Evolutionary conservation across 495 filamentous ascomycete genomes (phyloP).

Genomic region (Penicillium bovifimosum): DNA sequence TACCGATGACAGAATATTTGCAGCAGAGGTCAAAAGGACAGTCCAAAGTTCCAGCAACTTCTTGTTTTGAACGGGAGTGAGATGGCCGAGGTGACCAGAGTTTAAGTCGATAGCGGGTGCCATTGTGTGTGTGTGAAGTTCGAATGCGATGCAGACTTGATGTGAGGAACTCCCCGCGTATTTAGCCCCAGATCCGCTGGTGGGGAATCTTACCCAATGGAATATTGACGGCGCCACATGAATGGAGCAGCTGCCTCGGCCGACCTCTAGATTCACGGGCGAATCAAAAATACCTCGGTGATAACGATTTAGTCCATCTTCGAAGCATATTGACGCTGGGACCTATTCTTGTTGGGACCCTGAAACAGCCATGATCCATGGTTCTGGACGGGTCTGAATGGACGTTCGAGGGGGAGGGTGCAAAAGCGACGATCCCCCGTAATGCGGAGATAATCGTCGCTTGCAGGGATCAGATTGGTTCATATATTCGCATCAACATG

Average conservation of each 20-base stretch:
- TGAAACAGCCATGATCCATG: not conserved
- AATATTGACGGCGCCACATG: not conserved
- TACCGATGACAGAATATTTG: constrained; percentile 12
- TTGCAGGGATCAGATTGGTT: not conserved
- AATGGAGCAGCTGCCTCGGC: constrained; percentile 4
- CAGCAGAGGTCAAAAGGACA: constrained; percentile 13
- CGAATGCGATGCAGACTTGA: not conserved
- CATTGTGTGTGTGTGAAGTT: constrained; percentile 4
- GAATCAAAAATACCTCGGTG: constrained; percentile 3
- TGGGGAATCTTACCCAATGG: not conserved
- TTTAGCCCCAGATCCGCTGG: not conserved
- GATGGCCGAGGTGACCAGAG: constrained; percentile 15
- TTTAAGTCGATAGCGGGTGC: not conserved
- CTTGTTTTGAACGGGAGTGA: constrained; percentile 12
- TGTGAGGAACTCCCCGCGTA: not conserved
- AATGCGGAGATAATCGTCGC: constrained; percentile 4
- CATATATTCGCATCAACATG: too few relatives aligned
- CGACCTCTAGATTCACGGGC: not conserved
- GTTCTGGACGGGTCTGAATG: not conserved
- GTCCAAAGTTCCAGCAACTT: constrained; percentile 20
- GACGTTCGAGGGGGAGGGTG: not conserved
- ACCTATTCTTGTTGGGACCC: not conserved
- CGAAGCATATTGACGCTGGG: not conserved
- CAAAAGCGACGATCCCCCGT: not conserved
- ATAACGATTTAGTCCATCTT: not conserved